These are phyloP conservation scores for Polygonum aviculare DNA, from an alignment of 148 eudicot species.

Conservation along the genomic window DNA sequence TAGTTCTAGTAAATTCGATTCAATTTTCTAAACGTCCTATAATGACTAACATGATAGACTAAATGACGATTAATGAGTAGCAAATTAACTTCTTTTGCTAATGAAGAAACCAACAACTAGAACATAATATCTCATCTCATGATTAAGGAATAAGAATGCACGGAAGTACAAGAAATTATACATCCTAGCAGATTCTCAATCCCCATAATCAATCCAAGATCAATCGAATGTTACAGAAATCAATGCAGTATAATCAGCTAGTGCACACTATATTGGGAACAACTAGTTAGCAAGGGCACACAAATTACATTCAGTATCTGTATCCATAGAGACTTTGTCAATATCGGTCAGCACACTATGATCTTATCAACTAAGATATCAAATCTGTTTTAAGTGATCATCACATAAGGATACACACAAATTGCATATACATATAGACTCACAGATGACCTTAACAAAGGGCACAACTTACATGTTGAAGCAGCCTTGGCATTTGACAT, in stretches of 20 bases:
- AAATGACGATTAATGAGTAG: background rate
- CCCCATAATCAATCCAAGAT: background rate
- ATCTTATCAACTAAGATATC: background rate
- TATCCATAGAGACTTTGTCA: background rate
- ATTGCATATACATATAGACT: background rate
- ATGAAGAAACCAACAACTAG: background rate
- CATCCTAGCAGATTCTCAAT: background rate
- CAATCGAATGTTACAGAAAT: background rate
- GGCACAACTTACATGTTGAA: conserved; percentile 3
- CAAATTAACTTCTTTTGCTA: background rate
- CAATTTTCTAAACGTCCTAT: too few species aligned
- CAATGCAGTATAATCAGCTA: background rate
- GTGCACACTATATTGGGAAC: background rate
- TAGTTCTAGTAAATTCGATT: too few species aligned
- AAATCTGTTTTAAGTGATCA: background rate
- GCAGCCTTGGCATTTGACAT: conserved; percentile 13
- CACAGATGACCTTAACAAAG: background rate
- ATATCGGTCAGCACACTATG: background rate
- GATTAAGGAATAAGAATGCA: background rate
- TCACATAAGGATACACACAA: background rate
- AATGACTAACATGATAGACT: background rate
- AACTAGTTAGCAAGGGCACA: background rate
- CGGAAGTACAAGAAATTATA: background rate
- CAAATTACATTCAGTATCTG: background rate
- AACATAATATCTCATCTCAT: background rate